Evolutionary conservation across 495 filamentous ascomycete genomes (phyloP).

Genomic region (Penicillium malachiteum): DNA sequence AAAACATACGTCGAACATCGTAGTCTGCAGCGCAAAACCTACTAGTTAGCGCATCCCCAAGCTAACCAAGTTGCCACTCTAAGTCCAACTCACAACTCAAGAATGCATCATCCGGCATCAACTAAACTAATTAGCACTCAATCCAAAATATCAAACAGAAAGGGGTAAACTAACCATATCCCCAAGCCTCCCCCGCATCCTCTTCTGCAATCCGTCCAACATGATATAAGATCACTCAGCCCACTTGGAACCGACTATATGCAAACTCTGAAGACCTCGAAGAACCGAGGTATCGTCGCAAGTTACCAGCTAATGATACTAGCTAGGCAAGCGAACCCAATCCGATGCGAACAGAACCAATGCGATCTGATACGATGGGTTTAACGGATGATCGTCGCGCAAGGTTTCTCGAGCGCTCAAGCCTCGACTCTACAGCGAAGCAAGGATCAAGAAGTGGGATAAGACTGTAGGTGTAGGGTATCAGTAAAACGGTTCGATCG

Average conservation of each 20-base stretch:
- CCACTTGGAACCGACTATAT: neutral
- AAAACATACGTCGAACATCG: slow-evolving; percentile 63
- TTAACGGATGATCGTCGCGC: too few species aligned
- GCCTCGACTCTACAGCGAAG: too few species aligned
- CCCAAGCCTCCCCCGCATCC: slow-evolving; percentile 42
- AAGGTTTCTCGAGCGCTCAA: too few species aligned
- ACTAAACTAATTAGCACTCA: slow-evolving; percentile 35
- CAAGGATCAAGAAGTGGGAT: too few species aligned
- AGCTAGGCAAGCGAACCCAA: too few species aligned
- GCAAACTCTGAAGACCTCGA: neutral
- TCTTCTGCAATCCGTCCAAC: slow-evolving; percentile 44
- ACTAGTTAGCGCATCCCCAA: slow-evolving; percentile 12
- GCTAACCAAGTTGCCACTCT: too few species aligned
- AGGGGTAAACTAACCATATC: slow-evolving; percentile 35
- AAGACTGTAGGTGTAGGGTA: too few species aligned
- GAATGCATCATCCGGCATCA: slow-evolving; percentile 69
- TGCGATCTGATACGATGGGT: too few species aligned
- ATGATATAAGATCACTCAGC: slow-evolving; percentile 13
- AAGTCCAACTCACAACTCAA: slow-evolving; percentile 60
- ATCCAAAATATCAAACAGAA: neutral
- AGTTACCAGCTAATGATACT: too few species aligned
- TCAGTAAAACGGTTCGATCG: too few species aligned
- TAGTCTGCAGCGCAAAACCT: slow-evolving; percentile 49
- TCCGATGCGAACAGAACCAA: too few species aligned
- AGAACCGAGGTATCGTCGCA: too few species aligned